Conservation (phyloP, 2,329 filamentous ascomycete species). For the Colletotrichum sp. region DNA sequence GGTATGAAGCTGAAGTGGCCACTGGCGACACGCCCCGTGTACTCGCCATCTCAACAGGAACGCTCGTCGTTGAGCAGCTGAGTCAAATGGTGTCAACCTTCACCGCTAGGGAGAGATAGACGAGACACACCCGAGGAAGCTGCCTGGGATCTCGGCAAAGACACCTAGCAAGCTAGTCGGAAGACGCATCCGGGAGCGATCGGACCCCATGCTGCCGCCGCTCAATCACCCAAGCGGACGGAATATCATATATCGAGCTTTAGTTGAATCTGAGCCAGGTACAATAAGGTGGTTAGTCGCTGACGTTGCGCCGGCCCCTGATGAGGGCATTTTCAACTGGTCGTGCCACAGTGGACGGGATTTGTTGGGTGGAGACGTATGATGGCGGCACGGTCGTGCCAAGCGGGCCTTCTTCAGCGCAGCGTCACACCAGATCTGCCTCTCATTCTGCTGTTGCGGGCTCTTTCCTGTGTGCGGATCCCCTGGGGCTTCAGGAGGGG, state of each 20-base stretch:
- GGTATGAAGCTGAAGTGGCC: not conserved
- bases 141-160: constrained; percentile 12
- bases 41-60: constrained; percentile 14
- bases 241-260: not conserved
- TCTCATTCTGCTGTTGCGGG: not conserved
- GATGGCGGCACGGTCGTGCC: not conserved
- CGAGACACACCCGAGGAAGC: constrained; percentile 2
- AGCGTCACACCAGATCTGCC: constrained; percentile 10
- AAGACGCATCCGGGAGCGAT: constrained; percentile 10
- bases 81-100: constrained; percentile 6
- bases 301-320: not conserved
- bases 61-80: constrained; percentile 12
- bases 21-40: constrained; percentile 15
- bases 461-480: not conserved
- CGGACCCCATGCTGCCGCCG: constrained; percentile 1
- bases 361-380: not conserved
- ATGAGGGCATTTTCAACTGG: not conserved
- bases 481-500: not conserved
- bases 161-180: constrained; percentile 13
- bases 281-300: not conserved
- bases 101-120: constrained; percentile 17
- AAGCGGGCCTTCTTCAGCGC: constrained; percentile 15
- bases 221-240: not conserved
- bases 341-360: not conserved
- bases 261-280: not conserved